Evolutionary conservation across 75 land plant genomes (phyloP).

Genomic region (Chamaecyparis obtusa): DNA sequence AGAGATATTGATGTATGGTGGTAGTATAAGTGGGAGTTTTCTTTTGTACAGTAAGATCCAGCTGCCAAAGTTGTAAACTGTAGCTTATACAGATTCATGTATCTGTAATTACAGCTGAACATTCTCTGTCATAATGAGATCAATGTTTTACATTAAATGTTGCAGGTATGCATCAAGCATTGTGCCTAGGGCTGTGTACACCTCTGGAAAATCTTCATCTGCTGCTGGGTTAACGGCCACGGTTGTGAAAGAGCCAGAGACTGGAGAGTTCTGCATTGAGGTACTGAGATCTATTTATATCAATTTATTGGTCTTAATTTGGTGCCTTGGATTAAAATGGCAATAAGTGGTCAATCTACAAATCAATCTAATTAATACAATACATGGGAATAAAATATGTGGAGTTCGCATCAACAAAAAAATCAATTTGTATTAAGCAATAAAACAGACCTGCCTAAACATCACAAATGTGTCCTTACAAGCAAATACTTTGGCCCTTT

Average conservation of each 20-base stretch:
- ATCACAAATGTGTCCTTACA: background rate
- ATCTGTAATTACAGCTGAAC: background rate
- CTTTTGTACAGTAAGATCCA: background rate
- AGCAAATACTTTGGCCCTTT: too few relatives aligned
- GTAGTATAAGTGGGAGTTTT: background rate
- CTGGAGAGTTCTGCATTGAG: constrained; percentile 99
- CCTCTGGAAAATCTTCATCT: constrained; percentile 95
- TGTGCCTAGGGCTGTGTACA: constrained; percentile 92
- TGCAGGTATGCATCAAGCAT: constrained; percentile 75
- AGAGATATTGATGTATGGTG: background rate
- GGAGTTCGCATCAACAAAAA: background rate
- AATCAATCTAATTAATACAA: background rate
- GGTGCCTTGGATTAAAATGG: background rate
- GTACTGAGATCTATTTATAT: constrained; percentile 29
- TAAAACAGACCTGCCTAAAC: background rate
- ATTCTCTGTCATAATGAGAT: background rate
- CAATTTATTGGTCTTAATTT: background rate
- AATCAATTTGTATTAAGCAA: background rate
- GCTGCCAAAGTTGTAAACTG: background rate
- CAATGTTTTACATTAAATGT: background rate
- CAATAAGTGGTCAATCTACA: background rate
- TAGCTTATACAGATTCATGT: background rate
- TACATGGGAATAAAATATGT: background rate
- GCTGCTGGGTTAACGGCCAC: constrained; percentile 99
- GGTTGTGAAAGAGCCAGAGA: constrained; percentile 98